Conservation (phyloP, 2,329 filamentous ascomycete genomes). For the Chalaropsis ovoidea region DNA sequence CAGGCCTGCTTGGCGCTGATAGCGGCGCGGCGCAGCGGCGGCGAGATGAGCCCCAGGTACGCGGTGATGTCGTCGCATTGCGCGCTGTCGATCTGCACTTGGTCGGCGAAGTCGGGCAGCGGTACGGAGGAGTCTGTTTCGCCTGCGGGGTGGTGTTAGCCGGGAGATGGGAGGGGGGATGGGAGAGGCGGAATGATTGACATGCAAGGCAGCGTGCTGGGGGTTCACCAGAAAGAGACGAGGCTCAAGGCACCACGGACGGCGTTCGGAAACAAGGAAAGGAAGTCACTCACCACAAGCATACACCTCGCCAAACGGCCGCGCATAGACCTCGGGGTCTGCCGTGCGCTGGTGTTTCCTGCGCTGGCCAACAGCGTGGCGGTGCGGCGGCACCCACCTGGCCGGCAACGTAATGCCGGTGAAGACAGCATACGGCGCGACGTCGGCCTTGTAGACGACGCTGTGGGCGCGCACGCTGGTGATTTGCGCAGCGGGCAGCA, state of each 20-base stretch:
- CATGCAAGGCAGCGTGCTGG: background rate
- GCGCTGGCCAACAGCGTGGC: slow-evolving; percentile 40
- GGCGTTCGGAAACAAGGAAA: background rate
- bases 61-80: slow-evolving; percentile 79
- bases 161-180: background rate
- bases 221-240: too few relatives aligned
- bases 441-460: slow-evolving; percentile 53
- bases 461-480: slow-evolving; percentile 53
- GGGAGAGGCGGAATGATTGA: too few relatives aligned
- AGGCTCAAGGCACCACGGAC: too few relatives aligned
- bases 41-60: slow-evolving; percentile 57
- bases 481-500: slow-evolving; percentile 50
- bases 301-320: slow-evolving; percentile 82
- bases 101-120: slow-evolving; percentile 63
- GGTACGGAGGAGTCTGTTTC: slow-evolving; percentile 70
- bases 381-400: slow-evolving; percentile 48
- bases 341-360: slow-evolving; percentile 52
- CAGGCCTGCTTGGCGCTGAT: slow-evolving; percentile 76
- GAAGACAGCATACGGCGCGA: slow-evolving; percentile 70
- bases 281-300: slow-evolving; percentile 58
- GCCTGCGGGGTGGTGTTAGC: slow-evolving; percentile 31
- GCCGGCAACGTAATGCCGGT: slow-evolving; percentile 69
- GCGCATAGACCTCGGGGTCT: slow-evolving; percentile 85
- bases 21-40: slow-evolving; percentile 57
- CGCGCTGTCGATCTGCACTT: slow-evolving; percentile 62